Evolutionary conservation across 768 basidiomycete genomes (phyloP).

Genomic region (Phylloporus sp.): DNA sequence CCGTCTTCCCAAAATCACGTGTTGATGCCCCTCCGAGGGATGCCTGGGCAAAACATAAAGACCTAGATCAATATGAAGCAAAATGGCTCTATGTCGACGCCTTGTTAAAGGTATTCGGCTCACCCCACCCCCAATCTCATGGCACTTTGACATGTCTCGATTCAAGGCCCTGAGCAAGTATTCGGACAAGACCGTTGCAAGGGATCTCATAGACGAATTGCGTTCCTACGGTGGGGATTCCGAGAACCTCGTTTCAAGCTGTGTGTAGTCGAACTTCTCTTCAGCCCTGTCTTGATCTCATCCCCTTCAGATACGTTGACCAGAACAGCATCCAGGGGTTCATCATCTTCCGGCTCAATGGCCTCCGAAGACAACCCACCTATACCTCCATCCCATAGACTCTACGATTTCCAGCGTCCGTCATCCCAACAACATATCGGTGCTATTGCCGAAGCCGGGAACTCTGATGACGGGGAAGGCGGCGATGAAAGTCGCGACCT

Average conservation of each 20-base stretch:
- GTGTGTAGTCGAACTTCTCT: conserved; percentile 35
- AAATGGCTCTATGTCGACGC: conserved; percentile 89
- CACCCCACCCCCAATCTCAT: background rate
- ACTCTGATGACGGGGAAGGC: conserved; percentile 43
- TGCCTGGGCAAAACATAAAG: conserved; percentile 92
- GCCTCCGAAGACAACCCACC: conserved; percentile 38
- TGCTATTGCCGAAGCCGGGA: conserved; percentile 30
- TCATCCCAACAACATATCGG: conserved; percentile 13
- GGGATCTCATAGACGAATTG: conserved; percentile 69
- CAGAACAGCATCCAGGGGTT: conserved; percentile 44
- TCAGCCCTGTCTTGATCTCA: background rate
- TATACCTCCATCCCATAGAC: conserved; percentile 15
- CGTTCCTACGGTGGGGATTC: conserved; percentile 72
- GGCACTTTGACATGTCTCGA: background rate
- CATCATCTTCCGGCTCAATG: conserved; percentile 63
- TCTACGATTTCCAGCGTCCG: conserved; percentile 12
- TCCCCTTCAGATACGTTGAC: conserved; percentile 30
- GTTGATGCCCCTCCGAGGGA: conserved; percentile 52
- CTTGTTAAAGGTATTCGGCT: conserved; percentile 60
- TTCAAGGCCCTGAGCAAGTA: conserved; percentile 72
- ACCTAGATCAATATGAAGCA: conserved; percentile 71
- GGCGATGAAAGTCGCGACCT: conserved; percentile 46
- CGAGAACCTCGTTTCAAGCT: conserved; percentile 57
- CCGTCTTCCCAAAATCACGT: conserved; percentile 16
- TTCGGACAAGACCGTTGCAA: conserved; percentile 76